A percentile compares a stretch with the other conserved stretches of the same genome.
Conservation (phyloP, 331 rosid genomes). For the Malus hybrid region DNA sequence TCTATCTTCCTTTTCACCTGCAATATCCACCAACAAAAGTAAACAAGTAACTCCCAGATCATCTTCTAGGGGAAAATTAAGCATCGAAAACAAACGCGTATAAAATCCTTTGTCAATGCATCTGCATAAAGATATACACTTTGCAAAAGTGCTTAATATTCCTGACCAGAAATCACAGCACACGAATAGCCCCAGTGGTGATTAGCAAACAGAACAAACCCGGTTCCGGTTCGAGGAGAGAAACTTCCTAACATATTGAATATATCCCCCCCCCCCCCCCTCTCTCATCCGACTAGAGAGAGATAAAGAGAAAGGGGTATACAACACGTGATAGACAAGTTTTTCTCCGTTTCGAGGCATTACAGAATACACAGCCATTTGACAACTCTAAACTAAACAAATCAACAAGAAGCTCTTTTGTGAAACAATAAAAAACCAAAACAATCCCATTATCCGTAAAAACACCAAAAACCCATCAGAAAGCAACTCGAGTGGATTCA, state of each 20-base stretch:
- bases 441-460: not conserved
- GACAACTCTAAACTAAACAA: not conserved
- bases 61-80: not conserved
- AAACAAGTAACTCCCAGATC: not conserved
- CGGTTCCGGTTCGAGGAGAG: not conserved
- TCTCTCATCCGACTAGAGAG: too few species aligned
- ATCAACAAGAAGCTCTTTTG: not conserved
- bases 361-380: constrained; percentile 1
- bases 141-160: not conserved
- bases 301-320: too few species aligned
- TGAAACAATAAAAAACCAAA: not conserved
- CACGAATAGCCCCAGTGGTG: not conserved
- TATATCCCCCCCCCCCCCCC: too few species aligned
- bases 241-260: too few species aligned
- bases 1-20: constrained; percentile 57
- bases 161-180: not conserved
- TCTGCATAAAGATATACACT: not conserved
- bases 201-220: constrained; percentile 7
- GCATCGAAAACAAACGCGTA: constrained; percentile 1
- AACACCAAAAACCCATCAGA: constrained; percentile 9
- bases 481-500: constrained; percentile 3
- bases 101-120: constrained; percentile 1
- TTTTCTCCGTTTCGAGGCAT: not conserved
- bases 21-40: constrained; percentile 16
- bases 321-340: too few species aligned